Conservation (phyloP, 768 basidiomycete species). For the Candolleomyces efflorescens region DNA sequence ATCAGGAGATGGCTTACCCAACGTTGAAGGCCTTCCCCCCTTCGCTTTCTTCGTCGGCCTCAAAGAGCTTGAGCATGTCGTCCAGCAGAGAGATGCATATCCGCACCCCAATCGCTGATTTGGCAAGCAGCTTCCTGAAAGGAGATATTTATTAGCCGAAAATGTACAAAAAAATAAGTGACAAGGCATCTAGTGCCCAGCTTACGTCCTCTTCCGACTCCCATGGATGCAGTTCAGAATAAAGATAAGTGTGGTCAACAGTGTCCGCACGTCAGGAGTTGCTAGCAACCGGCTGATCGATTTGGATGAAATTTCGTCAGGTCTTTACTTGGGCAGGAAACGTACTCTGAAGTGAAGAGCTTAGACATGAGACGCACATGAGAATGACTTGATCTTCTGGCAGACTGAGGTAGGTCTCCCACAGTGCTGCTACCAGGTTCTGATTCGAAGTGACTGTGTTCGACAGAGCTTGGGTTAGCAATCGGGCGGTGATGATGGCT, state of each 20-base stretch:
- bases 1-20: conserved; percentile 42
- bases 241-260: conserved; percentile 62
- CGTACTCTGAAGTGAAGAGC: conserved; percentile 1
- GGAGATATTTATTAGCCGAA: conserved; percentile 5
- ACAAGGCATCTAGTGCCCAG: no score
- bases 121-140: conserved; percentile 48
- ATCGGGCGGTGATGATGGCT: conserved; percentile 63
- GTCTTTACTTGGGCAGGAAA: background rate
- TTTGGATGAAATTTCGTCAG: conserved; percentile 5
- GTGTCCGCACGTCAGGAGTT: conserved; percentile 58
- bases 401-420: conserved; percentile 61
- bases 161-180: conserved; percentile 2
- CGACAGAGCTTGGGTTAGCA: conserved; percentile 74
- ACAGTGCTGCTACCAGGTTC: conserved; percentile 48
- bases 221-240: conserved; percentile 68
- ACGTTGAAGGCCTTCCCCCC: conserved; percentile 71
- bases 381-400: conserved; percentile 73
- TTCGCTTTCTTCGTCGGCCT: conserved; percentile 60
- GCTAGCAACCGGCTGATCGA: conserved; percentile 47
- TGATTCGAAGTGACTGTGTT: conserved; percentile 81
- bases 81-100: conserved; percentile 70
- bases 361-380: conserved; percentile 53
- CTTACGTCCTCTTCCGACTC: conserved; percentile 50
- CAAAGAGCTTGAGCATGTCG: conserved; percentile 64
- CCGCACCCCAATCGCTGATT: conserved; percentile 52